A percentile compares a stretch with the other conserved stretches of the same genome.
Evolutionary conservation across 495 filamentous ascomycete genomes (phyloP).

Genomic region (Podospora pseudocomata): DNA sequence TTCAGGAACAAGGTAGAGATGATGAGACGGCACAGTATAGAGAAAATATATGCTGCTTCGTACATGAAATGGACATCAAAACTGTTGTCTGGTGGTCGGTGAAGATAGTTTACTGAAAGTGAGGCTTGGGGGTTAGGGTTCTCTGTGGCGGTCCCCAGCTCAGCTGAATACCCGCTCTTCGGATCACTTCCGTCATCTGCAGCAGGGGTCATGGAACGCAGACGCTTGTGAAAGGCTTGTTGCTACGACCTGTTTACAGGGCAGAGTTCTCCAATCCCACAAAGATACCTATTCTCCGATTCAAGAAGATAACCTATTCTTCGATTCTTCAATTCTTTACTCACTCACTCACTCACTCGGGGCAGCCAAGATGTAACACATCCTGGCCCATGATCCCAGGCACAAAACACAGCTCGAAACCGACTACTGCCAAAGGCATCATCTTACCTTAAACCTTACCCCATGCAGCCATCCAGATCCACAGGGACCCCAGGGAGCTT

Average conservation of each 20-base stretch:
- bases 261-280: background rate
- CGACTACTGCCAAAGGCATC: background rate
- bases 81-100: too few relatives aligned
- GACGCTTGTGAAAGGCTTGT: slow-evolving; percentile 3
- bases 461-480: slow-evolving; percentile 50
- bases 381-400: background rate
- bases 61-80: too few relatives aligned
- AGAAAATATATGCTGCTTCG: too few relatives aligned
- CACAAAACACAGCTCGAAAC: background rate
- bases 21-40: too few relatives aligned
- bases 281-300: background rate
- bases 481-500: slow-evolving; percentile 48
- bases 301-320: background rate
- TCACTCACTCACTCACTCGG: background rate
- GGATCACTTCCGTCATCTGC: slow-evolving; percentile 7
- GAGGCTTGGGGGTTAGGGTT: background rate
- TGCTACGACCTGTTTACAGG: background rate
- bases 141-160: background rate
- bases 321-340: too few relatives aligned
- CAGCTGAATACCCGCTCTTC: slow-evolving; percentile 2
- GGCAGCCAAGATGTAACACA: slow-evolving; percentile 34
- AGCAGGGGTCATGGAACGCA: slow-evolving; percentile 8
- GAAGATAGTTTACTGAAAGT: too few relatives aligned
- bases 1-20: background rate
- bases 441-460: slow-evolving; percentile 14